Percentiles rank a stretch among this genome's conserved stretches.
Conservation (phyloP, 495 filamentous ascomycete species). For the Xylaria intraflava region DNA sequence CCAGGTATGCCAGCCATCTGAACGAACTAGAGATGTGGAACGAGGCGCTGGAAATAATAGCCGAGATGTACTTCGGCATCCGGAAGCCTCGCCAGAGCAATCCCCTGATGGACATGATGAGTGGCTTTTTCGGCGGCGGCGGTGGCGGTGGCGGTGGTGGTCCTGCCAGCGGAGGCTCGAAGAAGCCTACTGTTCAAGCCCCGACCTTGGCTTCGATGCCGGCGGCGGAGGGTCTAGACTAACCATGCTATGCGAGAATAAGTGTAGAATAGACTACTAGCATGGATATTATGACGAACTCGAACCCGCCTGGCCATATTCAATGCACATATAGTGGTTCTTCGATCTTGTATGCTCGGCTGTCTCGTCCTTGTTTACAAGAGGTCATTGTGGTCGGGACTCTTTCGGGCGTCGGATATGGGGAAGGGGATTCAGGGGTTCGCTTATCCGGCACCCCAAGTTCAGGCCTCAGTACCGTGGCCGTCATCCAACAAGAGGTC, state of each 20-base stretch:
- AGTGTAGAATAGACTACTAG: slow-evolving; percentile 9
- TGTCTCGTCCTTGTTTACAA: no score
- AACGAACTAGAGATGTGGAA: slow-evolving; percentile 71
- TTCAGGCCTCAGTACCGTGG: no score
- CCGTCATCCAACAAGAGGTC: no score
- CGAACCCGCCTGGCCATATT: neutral
- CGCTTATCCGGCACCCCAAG: no score
- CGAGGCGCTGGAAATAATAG: slow-evolving; percentile 76
- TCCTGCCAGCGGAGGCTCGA: slow-evolving; percentile 32
- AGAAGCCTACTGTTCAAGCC: slow-evolving; percentile 36
- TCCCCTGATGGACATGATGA: slow-evolving; percentile 96
- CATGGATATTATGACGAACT: neutral
- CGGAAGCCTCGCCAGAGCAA: slow-evolving; percentile 80
- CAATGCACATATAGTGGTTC: neutral
- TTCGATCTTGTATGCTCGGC: neutral
- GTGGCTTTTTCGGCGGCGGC: slow-evolving; percentile 78
- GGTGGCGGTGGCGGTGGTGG: slow-evolving; percentile 58
- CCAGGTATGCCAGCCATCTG: slow-evolving; percentile 72
- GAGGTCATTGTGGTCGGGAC: no score
- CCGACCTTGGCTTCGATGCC: slow-evolving; percentile 42
- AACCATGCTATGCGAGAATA: neutral
- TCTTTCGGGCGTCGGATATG: no score
- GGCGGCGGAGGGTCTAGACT: slow-evolving; percentile 49
- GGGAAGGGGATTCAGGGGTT: no score
- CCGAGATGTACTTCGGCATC: slow-evolving; percentile 97